These are phyloP conservation scores for Leucosporidium scottii DNA, from an alignment of 768 basidiomycete genomes.

Conservation along the genomic window DNA sequence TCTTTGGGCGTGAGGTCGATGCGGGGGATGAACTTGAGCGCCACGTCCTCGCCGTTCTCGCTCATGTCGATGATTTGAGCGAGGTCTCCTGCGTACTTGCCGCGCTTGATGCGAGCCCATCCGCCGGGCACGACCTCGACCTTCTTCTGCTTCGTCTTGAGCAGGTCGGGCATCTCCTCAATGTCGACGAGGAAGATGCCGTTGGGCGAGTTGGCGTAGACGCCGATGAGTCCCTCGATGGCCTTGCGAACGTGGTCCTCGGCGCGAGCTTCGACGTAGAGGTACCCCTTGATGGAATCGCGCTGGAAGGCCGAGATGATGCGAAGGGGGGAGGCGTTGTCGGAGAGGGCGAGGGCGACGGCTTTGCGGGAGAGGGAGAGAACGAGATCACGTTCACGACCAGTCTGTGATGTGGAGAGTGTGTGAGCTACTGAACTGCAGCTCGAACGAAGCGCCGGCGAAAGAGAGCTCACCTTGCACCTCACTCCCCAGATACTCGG, in stretches of 20 bases:
- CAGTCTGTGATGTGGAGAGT: conserved; percentile 52
- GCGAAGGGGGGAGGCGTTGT: conserved; percentile 65
- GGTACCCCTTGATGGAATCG: conserved; percentile 88
- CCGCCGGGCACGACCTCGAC: conserved; percentile 71
- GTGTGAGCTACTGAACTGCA: not conserved
- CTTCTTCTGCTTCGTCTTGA: conserved; percentile 93
- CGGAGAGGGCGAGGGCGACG: conserved; percentile 79
- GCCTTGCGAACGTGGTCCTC: conserved; percentile 78
- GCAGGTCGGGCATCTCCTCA: conserved; percentile 92
- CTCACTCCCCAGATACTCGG: conserved; percentile 92
- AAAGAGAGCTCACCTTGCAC: conserved; percentile 60
- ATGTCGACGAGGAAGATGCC: conserved; percentile 83
- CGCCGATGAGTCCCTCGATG: conserved; percentile 81
- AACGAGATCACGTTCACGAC: conserved; percentile 85
- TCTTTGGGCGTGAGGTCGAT: conserved; percentile 83
- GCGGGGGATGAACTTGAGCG: conserved; percentile 89
- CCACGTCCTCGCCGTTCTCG: conserved; percentile 86
- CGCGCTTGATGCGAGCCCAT: conserved; percentile 92
- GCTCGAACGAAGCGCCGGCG: not conserved
- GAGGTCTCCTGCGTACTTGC: conserved; percentile 87
- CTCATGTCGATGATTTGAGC: conserved; percentile 92
- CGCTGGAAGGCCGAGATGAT: conserved; percentile 93
- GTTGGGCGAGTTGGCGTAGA: conserved; percentile 58
- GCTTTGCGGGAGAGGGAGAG: conserved; percentile 75
- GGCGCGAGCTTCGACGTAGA: conserved; percentile 90